A percentile compares a stretch with the other conserved stretches of the same genome.
These are phyloP conservation scores for Leishmania guyanensis DNA, from an alignment of 208 protist genomes.

Conservation along the genomic window DNA sequence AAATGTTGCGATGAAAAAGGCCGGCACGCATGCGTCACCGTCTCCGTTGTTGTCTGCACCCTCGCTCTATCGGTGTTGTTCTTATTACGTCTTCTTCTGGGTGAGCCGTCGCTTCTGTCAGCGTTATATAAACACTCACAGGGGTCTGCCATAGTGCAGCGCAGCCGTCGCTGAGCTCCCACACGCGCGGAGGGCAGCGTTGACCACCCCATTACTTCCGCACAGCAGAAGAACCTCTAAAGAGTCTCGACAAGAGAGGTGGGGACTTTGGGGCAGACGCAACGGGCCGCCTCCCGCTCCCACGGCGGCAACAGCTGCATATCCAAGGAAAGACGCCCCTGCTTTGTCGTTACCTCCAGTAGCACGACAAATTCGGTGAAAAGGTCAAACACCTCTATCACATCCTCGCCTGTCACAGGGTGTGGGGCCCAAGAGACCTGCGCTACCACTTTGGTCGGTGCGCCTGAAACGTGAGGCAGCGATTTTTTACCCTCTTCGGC, in stretches of 20 bases:
- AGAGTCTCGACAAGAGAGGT: conserved; percentile 24
- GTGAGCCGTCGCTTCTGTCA: background rate
- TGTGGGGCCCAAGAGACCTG: conserved; percentile 29
- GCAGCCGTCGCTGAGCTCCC: background rate
- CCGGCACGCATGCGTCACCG: background rate
- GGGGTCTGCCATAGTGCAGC: background rate
- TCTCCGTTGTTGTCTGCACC: background rate
- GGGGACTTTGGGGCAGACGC: conserved; percentile 31
- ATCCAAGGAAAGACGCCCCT: conserved; percentile 45
- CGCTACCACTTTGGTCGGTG: background rate
- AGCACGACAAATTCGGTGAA: conserved; percentile 47
- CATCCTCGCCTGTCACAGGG: conserved; percentile 35
- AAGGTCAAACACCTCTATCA: conserved; percentile 46
- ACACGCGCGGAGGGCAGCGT: background rate
- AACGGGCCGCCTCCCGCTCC: conserved; percentile 40
- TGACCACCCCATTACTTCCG: background rate
- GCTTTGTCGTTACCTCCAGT: conserved; percentile 37
- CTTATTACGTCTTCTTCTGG: background rate
- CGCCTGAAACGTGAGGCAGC: background rate
- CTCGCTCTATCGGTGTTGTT: background rate
- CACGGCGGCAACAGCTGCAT: conserved; percentile 76
- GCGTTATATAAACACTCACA: background rate
- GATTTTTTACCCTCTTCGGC: background rate
- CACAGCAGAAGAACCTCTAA: background rate
- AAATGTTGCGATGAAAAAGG: background rate